Conservation (phyloP, 768 basidiomycete genomes). For the Amanita phalloides region DNA sequence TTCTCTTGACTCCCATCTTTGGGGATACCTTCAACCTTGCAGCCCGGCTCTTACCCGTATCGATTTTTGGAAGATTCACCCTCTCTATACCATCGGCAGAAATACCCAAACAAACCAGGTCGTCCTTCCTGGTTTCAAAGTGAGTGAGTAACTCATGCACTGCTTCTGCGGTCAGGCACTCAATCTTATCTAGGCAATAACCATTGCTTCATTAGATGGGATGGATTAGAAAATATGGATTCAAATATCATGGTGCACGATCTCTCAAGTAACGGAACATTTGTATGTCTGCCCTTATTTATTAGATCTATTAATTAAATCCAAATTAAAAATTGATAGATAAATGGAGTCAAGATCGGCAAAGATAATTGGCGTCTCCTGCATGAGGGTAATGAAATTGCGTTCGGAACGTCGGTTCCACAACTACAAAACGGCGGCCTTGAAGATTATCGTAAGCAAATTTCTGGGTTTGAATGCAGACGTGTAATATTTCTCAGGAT, state of each 20-base stretch:
- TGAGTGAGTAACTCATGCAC: conserved; percentile 42
- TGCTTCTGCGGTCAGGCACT: conserved; percentile 3
- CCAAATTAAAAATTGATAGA: conserved; percentile 25
- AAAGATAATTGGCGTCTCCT: conserved; percentile 45
- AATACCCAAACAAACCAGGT: conserved; percentile 36
- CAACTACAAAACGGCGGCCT: conserved; percentile 31
- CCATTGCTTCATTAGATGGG: conserved; percentile 52
- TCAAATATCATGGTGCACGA: conserved; percentile 42
- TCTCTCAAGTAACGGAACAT: conserved; percentile 66
- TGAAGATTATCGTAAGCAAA: conserved; percentile 65
- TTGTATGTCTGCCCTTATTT: conserved; percentile 35
- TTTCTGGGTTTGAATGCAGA: not conserved
- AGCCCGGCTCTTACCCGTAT: conserved; percentile 39
- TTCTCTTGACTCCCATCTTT: conserved; percentile 35
- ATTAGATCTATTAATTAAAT: too few species aligned
- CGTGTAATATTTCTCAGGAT: conserved; percentile 31
- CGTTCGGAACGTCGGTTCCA: conserved; percentile 55
- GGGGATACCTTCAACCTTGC: conserved; percentile 67
- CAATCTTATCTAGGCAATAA: conserved; percentile 31
- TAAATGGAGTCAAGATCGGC: conserved; percentile 58
- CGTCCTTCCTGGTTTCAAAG: conserved; percentile 57
- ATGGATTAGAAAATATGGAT: conserved; percentile 31
- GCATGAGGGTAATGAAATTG: conserved; percentile 76
- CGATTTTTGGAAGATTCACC: conserved; percentile 48
- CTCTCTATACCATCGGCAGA: conserved; percentile 45